Evolutionary conservation across 2,329 filamentous ascomycete genomes (phyloP).

Genomic region (Nemania sp.): DNA sequence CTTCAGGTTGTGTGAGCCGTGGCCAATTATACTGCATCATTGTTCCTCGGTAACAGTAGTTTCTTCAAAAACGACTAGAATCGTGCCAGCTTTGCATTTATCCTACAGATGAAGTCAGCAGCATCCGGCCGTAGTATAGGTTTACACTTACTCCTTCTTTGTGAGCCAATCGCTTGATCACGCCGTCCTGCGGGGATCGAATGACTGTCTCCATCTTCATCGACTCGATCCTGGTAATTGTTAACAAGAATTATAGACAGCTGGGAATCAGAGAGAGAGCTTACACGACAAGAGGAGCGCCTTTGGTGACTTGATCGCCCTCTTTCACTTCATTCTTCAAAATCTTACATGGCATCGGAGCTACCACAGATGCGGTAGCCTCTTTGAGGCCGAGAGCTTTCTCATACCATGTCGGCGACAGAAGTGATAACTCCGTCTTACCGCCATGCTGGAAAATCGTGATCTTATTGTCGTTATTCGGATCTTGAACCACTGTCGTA

Average conservation of each 20-base stretch:
- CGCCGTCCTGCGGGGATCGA: slow-evolving; percentile 71
- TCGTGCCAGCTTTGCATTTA: slow-evolving; percentile 76
- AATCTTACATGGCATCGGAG: slow-evolving; percentile 98
- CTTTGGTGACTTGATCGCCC: slow-evolving; percentile 81
- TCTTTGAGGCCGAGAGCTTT: slow-evolving; percentile 86
- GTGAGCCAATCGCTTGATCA: slow-evolving; percentile 73
- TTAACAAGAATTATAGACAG: slow-evolving; percentile 15
- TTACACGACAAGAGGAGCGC: slow-evolving; percentile 82
- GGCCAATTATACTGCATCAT: background rate
- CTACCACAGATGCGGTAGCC: slow-evolving; percentile 76
- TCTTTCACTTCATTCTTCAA: slow-evolving; percentile 84
- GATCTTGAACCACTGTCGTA: slow-evolving; percentile 71
- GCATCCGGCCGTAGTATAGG: background rate
- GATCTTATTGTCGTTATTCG: slow-evolving; percentile 57
- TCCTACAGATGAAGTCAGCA: slow-evolving; percentile 52
- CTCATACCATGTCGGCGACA: slow-evolving; percentile 76
- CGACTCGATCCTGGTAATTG: slow-evolving; percentile 66
- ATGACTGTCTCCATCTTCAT: slow-evolving; percentile 93
- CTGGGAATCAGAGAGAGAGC: slow-evolving; percentile 36
- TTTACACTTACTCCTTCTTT: slow-evolving; percentile 67
- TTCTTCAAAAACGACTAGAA: slow-evolving; percentile 73
- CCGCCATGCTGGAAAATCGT: slow-evolving; percentile 75
- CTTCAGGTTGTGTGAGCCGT: background rate
- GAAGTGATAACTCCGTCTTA: slow-evolving; percentile 61
- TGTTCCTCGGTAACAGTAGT: slow-evolving; percentile 28